Percentiles rank a stretch among this genome's conserved stretches.
Evolutionary conservation across 2,329 filamentous ascomycete genomes (phyloP).

Genomic region (Colletotrichum falcatum): DNA sequence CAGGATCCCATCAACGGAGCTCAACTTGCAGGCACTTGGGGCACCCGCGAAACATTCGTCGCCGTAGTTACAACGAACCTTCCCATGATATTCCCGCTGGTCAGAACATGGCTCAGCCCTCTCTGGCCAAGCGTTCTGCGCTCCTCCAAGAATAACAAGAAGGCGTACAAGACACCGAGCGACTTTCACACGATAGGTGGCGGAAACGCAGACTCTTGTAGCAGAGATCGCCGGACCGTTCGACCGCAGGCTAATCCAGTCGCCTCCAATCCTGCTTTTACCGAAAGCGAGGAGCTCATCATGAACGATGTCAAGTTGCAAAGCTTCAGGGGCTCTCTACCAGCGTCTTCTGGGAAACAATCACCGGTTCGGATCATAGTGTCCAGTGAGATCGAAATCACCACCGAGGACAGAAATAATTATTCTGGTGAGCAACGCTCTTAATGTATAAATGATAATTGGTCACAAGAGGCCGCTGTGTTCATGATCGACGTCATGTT

Average conservation of each 20-base stretch:
- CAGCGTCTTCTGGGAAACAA: conserved; percentile 34
- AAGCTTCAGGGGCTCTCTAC: conserved; percentile 46
- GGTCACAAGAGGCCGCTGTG: too few species aligned
- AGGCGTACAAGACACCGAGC: conserved; percentile 33
- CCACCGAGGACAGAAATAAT: conserved; percentile 43
- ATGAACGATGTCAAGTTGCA: conserved; percentile 58
- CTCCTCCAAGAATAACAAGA: conserved; percentile 46
- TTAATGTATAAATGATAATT: conserved; percentile 17
- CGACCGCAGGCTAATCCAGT: conserved; percentile 50
- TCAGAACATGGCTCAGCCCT: conserved; percentile 55
- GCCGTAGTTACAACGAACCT: conserved; percentile 58
- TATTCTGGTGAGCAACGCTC: conserved; percentile 10
- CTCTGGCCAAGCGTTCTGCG: conserved; percentile 48
- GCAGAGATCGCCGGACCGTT: conserved; percentile 46
- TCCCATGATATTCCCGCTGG: conserved; percentile 59
- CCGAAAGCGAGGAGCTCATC: conserved; percentile 54
- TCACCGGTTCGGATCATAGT: conserved; percentile 52
- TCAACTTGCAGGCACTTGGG: conserved; percentile 56
- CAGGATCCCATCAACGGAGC: conserved; percentile 57
- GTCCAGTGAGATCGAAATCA: conserved; percentile 55
- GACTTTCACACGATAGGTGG: conserved; percentile 40
- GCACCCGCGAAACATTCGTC: conserved; percentile 58
- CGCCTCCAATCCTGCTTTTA: conserved; percentile 53
- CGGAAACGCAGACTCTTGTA: conserved; percentile 42
- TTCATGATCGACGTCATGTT: too few species aligned